Evolutionary conservation across 106 monocot genomes (phyloP), one percentile per base, ranked within the genome.

Genomic region (Acorus gramineus): DNA sequence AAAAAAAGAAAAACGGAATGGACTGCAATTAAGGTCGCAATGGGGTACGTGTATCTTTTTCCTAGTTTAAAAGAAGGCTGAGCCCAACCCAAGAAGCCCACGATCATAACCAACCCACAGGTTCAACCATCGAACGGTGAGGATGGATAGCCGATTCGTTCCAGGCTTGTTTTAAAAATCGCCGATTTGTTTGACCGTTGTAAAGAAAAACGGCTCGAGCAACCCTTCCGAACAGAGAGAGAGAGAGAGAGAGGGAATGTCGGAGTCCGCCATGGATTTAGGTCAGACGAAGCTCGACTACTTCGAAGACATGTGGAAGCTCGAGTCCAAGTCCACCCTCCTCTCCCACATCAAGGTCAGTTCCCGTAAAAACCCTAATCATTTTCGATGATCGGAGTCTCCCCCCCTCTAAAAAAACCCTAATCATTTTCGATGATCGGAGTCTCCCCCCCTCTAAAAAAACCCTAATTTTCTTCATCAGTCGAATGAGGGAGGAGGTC

Each of bases 261-360:
- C 13, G 4, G 55, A 55, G 11, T 43, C 57, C 49, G 43, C 47
- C 13, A 59, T 8, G 50, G 72, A 55, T 50, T 2, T 5, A 1
- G 52, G 14, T 11, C 44, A 82, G 49, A 89, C 89, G 51, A 79
- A 66, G 72, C 75, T 85, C 11, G 64, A 62, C 47, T 89, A 79
- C 73, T 82, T 82, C 72, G 89, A 85, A 9, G 82, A 85, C 74
- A 82, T 82, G 85, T 51, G 57, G 65, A 57, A 61, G 47, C 73
- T 85, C 44, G 56, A 74, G 4, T 82, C 82, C 56, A 59, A 11
- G 65, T 66, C 89, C 68, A 69, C 55, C 65, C 51, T 89, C 55
- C 69, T 85, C 69, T 57, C 74, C 63, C 52, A 57, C 56, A 44
- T 67, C 61, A 66, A 82, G 85, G 89, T 85, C 60, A 4, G 51